Evolutionary conservation across 257 asterid genomes (phyloP).

Genomic region (Solanum commersonii): DNA sequence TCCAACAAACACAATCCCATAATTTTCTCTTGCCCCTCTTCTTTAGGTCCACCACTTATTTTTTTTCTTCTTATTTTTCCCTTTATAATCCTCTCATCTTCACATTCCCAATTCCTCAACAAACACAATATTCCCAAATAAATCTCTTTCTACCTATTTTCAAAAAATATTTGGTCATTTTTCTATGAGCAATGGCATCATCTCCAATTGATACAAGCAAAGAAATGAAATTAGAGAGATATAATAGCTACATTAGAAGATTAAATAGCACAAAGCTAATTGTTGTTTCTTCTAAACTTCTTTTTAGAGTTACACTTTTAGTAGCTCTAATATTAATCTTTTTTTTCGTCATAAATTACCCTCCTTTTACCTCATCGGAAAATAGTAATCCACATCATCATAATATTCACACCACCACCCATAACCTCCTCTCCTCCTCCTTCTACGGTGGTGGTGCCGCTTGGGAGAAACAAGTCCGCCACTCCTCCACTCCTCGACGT

Average conservation of each 20-base stretch:
- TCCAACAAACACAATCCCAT: slow-evolving; percentile 23
- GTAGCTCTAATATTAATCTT: slow-evolving; percentile 64
- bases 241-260: slow-evolving; percentile 69
- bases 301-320: slow-evolving; percentile 75
- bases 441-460: slow-evolving; percentile 63
- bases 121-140: background rate
- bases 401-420: slow-evolving; percentile 33
- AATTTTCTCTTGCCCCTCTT: background rate
- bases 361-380: slow-evolving; percentile 25
- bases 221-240: slow-evolving; percentile 58
- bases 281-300: slow-evolving; percentile 80
- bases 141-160: background rate
- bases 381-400: slow-evolving; percentile 8
- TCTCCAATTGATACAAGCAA: slow-evolving; percentile 54
- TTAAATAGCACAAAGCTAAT: slow-evolving; percentile 65
- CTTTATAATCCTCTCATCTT: background rate
- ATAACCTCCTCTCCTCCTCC: slow-evolving; percentile 59
- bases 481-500: slow-evolving; percentile 75
- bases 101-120: background rate
- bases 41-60: background rate
- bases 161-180: slow-evolving; percentile 2
- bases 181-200: slow-evolving; percentile 11
- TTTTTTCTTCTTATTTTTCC: background rate
- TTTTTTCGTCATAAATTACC: slow-evolving; percentile 67
- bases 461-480: slow-evolving; percentile 83